phyloP scores from a whole-genome alignment of 139 green algal species.

The Closterium sp. region DNA sequence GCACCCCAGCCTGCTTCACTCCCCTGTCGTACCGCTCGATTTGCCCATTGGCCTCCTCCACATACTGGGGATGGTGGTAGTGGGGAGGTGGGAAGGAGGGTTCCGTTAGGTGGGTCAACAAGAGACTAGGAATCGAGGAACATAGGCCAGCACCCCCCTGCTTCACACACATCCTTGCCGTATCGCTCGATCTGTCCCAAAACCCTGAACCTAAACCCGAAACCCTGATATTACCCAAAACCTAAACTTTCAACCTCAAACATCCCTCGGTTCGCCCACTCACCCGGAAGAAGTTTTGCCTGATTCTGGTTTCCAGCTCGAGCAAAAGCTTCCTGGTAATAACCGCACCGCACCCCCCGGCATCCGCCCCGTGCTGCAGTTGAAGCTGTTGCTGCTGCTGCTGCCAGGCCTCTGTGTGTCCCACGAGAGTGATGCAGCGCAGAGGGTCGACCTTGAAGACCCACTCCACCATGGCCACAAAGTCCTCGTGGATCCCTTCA shows the following conservation, averaged over 20 bases:
- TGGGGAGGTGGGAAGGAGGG: too few species aligned
- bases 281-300: constrained; percentile 10
- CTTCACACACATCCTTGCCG: too few species aligned
- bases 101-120: too few species aligned
- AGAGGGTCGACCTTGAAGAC: constrained; percentile 32
- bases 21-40: constrained; percentile 34
- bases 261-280: neutral
- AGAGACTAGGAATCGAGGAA: too few species aligned
- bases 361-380: neutral
- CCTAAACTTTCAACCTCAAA: neutral
- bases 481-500: constrained; percentile 15
- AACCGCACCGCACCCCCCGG: neutral
- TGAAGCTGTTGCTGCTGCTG: constrained; percentile 8
- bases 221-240: neutral
- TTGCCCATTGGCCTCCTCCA: constrained; percentile 22
- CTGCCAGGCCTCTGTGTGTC: constrained; percentile 20
- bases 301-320: constrained; percentile 15
- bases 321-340: constrained; percentile 1
- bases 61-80: constrained; percentile 5
- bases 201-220: too few species aligned
- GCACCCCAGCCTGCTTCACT: constrained; percentile 26
- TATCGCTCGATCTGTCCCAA: too few species aligned
- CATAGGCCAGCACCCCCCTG: too few species aligned
- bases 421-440: constrained; percentile 17
- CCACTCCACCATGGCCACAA: constrained; percentile 41